Percentiles rank a stretch among this genome's conserved stretches.
phyloP scores from a whole-genome alignment of 176 grass and related monocot genomes.

The Rhynchospora tenuis region DNA sequence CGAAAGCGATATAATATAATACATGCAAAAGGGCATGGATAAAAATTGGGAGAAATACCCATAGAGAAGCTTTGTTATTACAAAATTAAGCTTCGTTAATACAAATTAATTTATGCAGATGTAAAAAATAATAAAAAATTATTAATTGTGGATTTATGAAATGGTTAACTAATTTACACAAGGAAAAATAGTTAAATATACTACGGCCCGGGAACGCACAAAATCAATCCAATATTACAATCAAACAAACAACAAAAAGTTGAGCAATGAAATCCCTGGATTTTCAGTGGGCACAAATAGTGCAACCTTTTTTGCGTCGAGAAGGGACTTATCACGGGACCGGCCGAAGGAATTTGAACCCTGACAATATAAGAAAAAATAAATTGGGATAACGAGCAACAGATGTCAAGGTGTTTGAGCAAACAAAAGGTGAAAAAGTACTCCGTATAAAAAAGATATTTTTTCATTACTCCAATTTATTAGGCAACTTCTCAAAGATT shows the following conservation, averaged over 20 bases:
- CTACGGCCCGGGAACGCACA: background rate
- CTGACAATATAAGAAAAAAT: background rate
- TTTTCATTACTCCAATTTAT: background rate
- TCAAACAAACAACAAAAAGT: background rate
- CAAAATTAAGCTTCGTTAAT: too few species aligned
- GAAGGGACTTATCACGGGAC: too few species aligned
- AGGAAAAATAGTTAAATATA: background rate
- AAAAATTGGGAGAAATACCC: too few species aligned
- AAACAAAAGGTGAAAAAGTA: background rate
- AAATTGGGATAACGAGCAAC: background rate
- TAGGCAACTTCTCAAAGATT: background rate
- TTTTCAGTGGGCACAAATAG: background rate
- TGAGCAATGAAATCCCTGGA: background rate
- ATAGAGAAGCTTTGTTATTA: too few species aligned
- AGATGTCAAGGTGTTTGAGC: background rate
- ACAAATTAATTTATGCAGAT: background rate
- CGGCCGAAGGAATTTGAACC: background rate
- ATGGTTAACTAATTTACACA: background rate
- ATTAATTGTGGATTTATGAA: background rate
- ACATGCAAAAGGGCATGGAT: too few species aligned
- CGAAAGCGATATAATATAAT: too few species aligned
- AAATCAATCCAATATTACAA: background rate
- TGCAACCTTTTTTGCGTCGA: background rate
- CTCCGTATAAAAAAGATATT: background rate
- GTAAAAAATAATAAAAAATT: background rate